Evolutionary conservation across 352 stramenopile genomes (phyloP).

Genomic region (Phytophthora idaei): DNA sequence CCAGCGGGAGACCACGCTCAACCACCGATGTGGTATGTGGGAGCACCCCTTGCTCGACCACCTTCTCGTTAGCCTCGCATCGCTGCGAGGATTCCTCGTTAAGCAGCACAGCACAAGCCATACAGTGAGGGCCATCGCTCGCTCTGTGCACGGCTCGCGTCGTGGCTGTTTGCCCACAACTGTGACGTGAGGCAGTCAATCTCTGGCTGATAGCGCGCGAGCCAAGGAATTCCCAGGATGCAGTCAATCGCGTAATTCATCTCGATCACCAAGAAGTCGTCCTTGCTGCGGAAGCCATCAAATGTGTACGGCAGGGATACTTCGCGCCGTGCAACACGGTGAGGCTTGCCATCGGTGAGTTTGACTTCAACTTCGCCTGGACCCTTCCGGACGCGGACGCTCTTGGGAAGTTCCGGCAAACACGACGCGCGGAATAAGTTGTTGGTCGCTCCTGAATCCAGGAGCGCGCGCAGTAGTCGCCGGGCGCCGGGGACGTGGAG

Average conservation of each 20-base stretch:
- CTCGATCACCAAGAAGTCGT: slow-evolving; percentile 30
- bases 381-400: not conserved
- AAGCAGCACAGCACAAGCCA: no score
- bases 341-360: slow-evolving; percentile 15
- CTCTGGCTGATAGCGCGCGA: no score
- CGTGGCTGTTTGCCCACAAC: not conserved
- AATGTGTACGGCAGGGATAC: not conserved
- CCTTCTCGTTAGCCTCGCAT: no score
- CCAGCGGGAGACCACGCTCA: no score
- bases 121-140: no score
- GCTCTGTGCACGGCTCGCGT: no score
- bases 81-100: no score
- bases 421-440: slow-evolving; percentile 27
- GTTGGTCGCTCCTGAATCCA: slow-evolving; percentile 35
- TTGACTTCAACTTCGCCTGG: not conserved
- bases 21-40: no score
- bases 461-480: slow-evolving; percentile 19
- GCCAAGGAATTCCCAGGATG: slow-evolving; percentile 29
- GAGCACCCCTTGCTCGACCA: no score
- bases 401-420: not conserved
- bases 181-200: not conserved
- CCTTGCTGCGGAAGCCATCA: not conserved
- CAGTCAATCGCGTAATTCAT: slow-evolving; percentile 34
- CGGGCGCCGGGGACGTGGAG: no score
- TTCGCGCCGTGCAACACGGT: not conserved